Base-by-base conservation (phyloP, 495 filamentous ascomycete species). In the Podospora conica region DNA sequence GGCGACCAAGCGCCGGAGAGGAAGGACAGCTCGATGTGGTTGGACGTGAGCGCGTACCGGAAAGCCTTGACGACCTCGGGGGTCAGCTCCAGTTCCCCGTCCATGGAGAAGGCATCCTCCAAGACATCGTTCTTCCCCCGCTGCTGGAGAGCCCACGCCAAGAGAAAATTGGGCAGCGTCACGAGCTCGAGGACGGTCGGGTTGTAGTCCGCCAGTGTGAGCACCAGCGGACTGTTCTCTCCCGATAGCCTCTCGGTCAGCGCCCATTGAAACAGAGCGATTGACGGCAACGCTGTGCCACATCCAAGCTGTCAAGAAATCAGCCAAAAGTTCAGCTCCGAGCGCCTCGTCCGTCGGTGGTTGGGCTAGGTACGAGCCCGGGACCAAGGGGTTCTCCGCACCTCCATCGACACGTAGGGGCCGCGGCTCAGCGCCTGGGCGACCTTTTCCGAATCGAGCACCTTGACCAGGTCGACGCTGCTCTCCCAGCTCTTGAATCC, bases 401-500 rank as follows among this genome's bases (percentile, higher is more conserved):
- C 91, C 85, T 98, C 94, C 55, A 97, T 81, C 60, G 94, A 74
- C 66, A 88, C 86, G 53, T 78, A 74, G 63, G 68, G 67, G 55
- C 67, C 69, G 29, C 64, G 78, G 12, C 57, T 60, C 55, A 87
- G 74, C 33, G 86, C 77, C 61, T 78, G 86, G 8, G 87, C 91
- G 20, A 91, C 79, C 75, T 91, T 72, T 69, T 69, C 76, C 3
- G 73, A 66, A 2, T 77, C 78, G 21, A 94, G 79, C 63, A 91
- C 84, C 70, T 84, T 89, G 18, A 91, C 93, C 21, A 98, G 78
- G 78, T 98, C 95, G 61, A 96, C 78, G 11, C 90, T 88, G 78
- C 95, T 96, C 78, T 98, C 95, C 95, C 95, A 98, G 68, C 91
- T 96, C 80, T 98, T 98, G 78, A 97, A 93, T n/a, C 95, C 95